phyloP scores from a whole-genome alignment of 345 rosid genomes.

The Firmiana major region DNA sequence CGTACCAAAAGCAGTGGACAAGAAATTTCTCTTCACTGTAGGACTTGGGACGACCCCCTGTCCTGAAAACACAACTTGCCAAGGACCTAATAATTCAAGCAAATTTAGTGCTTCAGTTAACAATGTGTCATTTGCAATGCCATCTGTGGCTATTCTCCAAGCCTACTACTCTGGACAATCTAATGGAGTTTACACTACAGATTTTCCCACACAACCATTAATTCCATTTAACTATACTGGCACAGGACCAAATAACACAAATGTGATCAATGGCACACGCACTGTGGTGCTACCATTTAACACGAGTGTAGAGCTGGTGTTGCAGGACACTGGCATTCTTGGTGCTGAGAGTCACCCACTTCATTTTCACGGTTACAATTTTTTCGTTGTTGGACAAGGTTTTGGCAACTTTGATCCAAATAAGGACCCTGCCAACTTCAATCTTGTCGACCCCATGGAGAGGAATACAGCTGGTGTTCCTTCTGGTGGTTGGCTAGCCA shows the following conservation, averaged over 20 bases:
- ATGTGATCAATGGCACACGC: conserved; percentile 28
- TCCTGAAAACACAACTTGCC: conserved; percentile 36
- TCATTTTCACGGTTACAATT: conserved; percentile 38
- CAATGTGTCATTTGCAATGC: conserved; percentile 39
- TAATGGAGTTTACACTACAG: conserved; percentile 38
- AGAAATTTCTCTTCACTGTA: conserved; percentile 37
- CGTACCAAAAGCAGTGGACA: conserved; percentile 35
- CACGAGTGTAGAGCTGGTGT: conserved; percentile 37
- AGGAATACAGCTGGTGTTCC: conserved; percentile 36
- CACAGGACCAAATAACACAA: conserved; percentile 31
- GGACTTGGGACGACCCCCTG: conserved; percentile 44
- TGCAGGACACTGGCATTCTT: conserved; percentile 37
- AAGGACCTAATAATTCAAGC: conserved; percentile 39
- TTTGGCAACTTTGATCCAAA: conserved; percentile 32
- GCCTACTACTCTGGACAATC: conserved; percentile 37
- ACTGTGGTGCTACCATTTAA: conserved; percentile 28
- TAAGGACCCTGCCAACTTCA: conserved; percentile 31
- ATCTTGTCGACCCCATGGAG: conserved; percentile 35
- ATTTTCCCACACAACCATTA: conserved; percentile 33
- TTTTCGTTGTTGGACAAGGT: conserved; percentile 36
- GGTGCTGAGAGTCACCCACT: conserved; percentile 40
- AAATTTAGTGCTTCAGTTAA: conserved; percentile 42
- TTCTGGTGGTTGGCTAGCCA: conserved; percentile 32
- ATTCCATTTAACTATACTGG: conserved; percentile 34
- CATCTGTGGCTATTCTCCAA: conserved; percentile 40